Conservation (phyloP, 2,329 filamentous ascomycete genomes). For the Eutypella sp. region DNA sequence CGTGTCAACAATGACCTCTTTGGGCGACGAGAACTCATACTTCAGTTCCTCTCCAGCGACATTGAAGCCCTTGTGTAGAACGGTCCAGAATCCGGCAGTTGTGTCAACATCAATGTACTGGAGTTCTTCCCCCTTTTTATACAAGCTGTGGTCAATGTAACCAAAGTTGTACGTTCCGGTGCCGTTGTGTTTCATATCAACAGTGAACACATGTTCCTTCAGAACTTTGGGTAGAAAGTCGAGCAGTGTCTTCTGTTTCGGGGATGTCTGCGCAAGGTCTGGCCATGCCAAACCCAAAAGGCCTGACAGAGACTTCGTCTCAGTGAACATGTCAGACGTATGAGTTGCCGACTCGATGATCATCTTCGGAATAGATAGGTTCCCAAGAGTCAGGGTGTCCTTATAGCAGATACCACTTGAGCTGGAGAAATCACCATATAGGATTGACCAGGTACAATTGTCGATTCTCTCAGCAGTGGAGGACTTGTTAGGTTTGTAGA, state of each 20-base stretch:
- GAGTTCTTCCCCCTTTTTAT: constrained; percentile 31
- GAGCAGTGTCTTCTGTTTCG: constrained; percentile 39
- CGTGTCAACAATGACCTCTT: constrained; percentile 59
- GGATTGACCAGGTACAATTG: constrained; percentile 43
- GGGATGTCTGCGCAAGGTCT: constrained; percentile 38
- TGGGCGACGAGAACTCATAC: constrained; percentile 34
- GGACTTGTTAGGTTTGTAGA: constrained; percentile 43
- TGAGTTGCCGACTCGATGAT: constrained; percentile 45
- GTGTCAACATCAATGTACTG: constrained; percentile 45
- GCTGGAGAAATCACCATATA: constrained; percentile 41
- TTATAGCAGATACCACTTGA: constrained; percentile 42
- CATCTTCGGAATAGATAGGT: constrained; percentile 37
- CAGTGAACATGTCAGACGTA: constrained; percentile 39
- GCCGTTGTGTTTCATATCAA: constrained; percentile 43
- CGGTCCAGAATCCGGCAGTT: constrained; percentile 42
- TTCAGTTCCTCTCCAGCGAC: constrained; percentile 27
- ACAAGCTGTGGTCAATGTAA: constrained; percentile 35
- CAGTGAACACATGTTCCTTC: constrained; percentile 40
- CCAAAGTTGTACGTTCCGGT: constrained; percentile 49
- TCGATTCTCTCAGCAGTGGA: constrained; percentile 35
- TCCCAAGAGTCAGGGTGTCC: constrained; percentile 44
- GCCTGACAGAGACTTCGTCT: constrained; percentile 39
- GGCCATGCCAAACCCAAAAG: constrained; percentile 48
- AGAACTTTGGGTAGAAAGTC: constrained; percentile 38
- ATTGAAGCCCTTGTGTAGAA: constrained; percentile 31